Evolutionary conservation across 495 filamentous ascomycete genomes (phyloP), one percentile per base, ranked within the genome.

Genomic region (Lindgomyces ingoldianus): DNA sequence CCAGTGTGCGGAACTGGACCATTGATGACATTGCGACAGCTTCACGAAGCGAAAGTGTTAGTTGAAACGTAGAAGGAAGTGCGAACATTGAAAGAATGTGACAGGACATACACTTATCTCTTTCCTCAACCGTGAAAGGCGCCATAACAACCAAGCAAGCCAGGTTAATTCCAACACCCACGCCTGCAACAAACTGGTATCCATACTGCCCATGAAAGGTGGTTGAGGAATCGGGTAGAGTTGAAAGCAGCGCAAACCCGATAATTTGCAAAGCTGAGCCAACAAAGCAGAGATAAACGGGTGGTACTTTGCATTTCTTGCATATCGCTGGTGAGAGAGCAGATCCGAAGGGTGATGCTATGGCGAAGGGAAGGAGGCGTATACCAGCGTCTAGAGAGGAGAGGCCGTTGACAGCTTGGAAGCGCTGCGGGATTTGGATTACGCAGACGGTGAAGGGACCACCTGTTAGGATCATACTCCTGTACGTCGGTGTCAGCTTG

Each of bases 161-260:
- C n/a, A n/a, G n/a, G n/a, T n/a, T n/a, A 27, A 52, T 47, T 9
- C 56, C 56, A 12, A 59, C 56, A 10, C 56, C 42, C 10, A 59
- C 9, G 6, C 56, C 42, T 11, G 27, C 10, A 29, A 59, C 19
- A 10, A 48, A 39, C 30, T 59, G 56, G 12, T 16, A 59, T n/a
- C 41, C 41, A 27, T 47, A 59, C 41, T 59, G 42, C 22, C 12
- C 25, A 11, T 1, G 4, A 39, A 33, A 19, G 29, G 36, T 1
- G 4, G 10, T 9, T 3, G 50, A 36, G 4, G 18, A 2, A 8
- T 18, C 29, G 6, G 36, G 33, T 30, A 59, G 8, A 21, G 41
- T 24, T 21, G 42, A 21, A 11, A 30, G 24, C 3, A 59, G 24
- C 11, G 27, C 25, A 12, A 16, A 22, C 19, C 56, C 56, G 14